Conservation (phyloP, 2,329 filamentous ascomycete species). For the Passalora sequoiae region DNA sequence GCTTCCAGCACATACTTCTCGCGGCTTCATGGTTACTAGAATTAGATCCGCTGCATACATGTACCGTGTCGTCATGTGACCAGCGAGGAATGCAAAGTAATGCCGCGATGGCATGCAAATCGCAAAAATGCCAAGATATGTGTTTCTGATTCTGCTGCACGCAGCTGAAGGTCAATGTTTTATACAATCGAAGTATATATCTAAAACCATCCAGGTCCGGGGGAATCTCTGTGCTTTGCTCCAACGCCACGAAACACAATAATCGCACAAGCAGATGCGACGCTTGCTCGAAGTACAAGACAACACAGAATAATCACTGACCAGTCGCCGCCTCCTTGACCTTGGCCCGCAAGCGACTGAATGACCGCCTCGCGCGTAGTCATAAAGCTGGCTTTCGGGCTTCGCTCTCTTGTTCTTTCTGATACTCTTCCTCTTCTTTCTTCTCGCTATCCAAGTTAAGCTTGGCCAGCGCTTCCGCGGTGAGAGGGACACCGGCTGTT, state of each 20-base stretch:
- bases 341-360: background rate
- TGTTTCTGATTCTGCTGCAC: background rate
- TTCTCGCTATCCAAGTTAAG: conserved; percentile 26
- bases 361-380: background rate
- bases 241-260: background rate
- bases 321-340: conserved; percentile 1
- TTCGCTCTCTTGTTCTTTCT: conserved; percentile 6
- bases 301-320: background rate
- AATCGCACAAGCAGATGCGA: background rate
- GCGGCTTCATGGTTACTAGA: background rate
- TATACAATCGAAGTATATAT: background rate
- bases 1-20: too few relatives aligned
- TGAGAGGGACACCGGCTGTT: conserved; percentile 22
- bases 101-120: background rate
- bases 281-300: conserved; percentile 9
- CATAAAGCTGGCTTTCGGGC: background rate
- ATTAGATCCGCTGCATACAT: background rate
- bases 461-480: conserved; percentile 30
- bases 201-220: background rate
- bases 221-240: conserved; percentile 1
- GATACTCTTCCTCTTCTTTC: conserved; percentile 9
- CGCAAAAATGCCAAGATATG: background rate
- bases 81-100: background rate
- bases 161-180: background rate
- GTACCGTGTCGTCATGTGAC: background rate